A percentile compares a stretch with the other conserved stretches of the same genome.
phyloP scores from a whole-genome alignment of 2,329 filamentous ascomycete genomes.

The Westerdykella sp. region DNA sequence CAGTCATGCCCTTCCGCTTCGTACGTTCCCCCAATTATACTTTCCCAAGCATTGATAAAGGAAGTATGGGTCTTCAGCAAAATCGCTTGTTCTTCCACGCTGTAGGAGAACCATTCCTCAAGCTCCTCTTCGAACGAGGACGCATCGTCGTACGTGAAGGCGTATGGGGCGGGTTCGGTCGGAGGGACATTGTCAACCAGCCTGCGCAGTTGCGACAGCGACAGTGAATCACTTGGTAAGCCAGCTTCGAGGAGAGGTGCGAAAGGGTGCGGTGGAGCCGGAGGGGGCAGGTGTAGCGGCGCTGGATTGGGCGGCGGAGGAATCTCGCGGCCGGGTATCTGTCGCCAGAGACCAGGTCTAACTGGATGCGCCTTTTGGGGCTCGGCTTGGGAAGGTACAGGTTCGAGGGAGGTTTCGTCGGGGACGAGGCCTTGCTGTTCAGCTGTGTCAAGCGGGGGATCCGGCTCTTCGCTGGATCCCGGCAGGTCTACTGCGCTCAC shows the following conservation, averaged over 20 bases:
- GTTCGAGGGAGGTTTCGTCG: slow-evolving; percentile 12
- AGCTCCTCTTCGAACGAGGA: slow-evolving; percentile 72
- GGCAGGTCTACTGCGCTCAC: not conserved
- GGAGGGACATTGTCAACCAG: slow-evolving; percentile 42
- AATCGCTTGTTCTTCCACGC: slow-evolving; percentile 75
- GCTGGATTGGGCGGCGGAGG: slow-evolving; percentile 11
- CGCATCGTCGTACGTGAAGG: slow-evolving; percentile 59
- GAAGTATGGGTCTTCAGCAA: slow-evolving; percentile 67
- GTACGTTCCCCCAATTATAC: slow-evolving; percentile 36
- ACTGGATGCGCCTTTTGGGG: no score
- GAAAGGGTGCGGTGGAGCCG: slow-evolving; percentile 28
- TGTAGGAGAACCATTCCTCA: slow-evolving; percentile 96
- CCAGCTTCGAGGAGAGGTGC: slow-evolving; percentile 12
- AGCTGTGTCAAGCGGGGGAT: slow-evolving; percentile 33
- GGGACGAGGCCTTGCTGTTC: slow-evolving; percentile 28
- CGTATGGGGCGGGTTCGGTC: slow-evolving; percentile 55
- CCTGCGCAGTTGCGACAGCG: slow-evolving; percentile 43
- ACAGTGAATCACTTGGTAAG: slow-evolving; percentile 40
- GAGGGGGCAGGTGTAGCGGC: slow-evolving; percentile 42
- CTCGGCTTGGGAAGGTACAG: slow-evolving; percentile 27
- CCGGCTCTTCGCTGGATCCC: slow-evolving; percentile 20
- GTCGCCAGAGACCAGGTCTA: slow-evolving; percentile 36
- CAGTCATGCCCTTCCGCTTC: slow-evolving; percentile 52
- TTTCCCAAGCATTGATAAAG: slow-evolving; percentile 68
- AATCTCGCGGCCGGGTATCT: slow-evolving; percentile 17